Percentiles rank a stretch among this genome's conserved stretches.
Conservation (phyloP, 2,329 filamentous ascomycete species). For the Alternaria atra region DNA sequence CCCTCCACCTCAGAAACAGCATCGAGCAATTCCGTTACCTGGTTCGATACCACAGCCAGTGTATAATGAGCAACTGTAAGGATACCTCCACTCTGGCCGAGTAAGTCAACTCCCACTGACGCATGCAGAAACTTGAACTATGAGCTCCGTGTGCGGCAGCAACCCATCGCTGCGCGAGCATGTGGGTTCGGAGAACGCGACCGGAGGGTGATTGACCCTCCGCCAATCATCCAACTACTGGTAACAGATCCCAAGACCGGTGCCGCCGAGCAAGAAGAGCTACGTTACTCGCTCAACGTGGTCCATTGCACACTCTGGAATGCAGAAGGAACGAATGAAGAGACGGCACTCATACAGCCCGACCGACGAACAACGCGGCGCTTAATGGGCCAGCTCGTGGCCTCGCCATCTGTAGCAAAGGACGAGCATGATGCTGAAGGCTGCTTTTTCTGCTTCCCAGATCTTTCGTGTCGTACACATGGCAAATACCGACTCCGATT, state of each 20-base stretch:
- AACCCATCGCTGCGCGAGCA: slow-evolving; percentile 78
- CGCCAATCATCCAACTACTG: slow-evolving; percentile 79
- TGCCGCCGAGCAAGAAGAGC: slow-evolving; percentile 62
- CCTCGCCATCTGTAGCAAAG: slow-evolving; percentile 77
- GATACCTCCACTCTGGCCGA: slow-evolving; percentile 29
- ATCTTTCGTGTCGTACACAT: slow-evolving; percentile 80
- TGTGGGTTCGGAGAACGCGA: slow-evolving; percentile 87
- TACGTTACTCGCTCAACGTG: slow-evolving; percentile 72
- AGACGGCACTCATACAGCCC: slow-evolving; percentile 72
- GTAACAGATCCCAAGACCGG: slow-evolving; percentile 67
- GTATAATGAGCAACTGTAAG: slow-evolving; percentile 52
- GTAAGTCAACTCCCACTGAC: slow-evolving; percentile 34
- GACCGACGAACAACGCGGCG: slow-evolving; percentile 77
- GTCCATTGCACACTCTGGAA: slow-evolving; percentile 82
- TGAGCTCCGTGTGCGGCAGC: slow-evolving; percentile 73
- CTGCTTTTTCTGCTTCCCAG: slow-evolving; percentile 87
- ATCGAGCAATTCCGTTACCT: slow-evolving; percentile 44
- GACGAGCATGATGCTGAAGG: slow-evolving; percentile 78
- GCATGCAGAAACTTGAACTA: slow-evolving; percentile 51
- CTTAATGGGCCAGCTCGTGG: slow-evolving; percentile 81
- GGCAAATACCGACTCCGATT: slow-evolving; percentile 80
- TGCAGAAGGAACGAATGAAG: slow-evolving; percentile 71
- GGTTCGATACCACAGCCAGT: slow-evolving; percentile 51
- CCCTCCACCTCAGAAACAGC: slow-evolving; percentile 42
- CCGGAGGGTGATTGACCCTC: slow-evolving; percentile 82